phyloP scores from a whole-genome alignment of 306 rosid species.

The Prosopis cineraria region DNA sequence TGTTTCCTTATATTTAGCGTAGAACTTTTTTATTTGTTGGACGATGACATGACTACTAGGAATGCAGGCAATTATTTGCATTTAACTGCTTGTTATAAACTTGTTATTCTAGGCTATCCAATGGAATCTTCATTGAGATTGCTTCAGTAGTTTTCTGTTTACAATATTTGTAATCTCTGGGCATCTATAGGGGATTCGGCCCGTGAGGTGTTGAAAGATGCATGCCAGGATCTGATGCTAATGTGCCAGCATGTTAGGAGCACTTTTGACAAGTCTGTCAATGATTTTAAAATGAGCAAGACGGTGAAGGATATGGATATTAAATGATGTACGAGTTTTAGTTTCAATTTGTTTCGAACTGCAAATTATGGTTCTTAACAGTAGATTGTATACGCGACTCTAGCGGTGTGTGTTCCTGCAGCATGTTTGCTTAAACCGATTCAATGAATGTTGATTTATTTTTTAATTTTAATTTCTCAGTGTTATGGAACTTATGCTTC shows the following conservation, averaged over 20 bases:
- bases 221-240: conserved; percentile 76
- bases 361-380: background rate
- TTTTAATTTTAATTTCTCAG: too few relatives aligned
- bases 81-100: background rate
- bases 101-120: background rate
- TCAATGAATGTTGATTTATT: too few relatives aligned
- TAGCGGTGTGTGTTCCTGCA: background rate
- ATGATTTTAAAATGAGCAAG: conserved; percentile 50
- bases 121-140: background rate
- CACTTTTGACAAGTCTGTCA: conserved; percentile 67
- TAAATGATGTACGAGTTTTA: background rate
- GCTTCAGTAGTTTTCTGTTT: background rate
- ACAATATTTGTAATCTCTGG: background rate
- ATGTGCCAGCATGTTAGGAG: conserved; percentile 72
- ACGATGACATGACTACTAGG: background rate
- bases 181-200: conserved; percentile 70
- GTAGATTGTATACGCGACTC: background rate
- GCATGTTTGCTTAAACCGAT: conserved; percentile 4
- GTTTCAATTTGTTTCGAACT: background rate
- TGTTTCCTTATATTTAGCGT: background rate
- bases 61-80: background rate
- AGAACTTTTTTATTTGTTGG: background rate
- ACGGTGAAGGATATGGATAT: conserved; percentile 40
- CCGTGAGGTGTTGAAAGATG: conserved; percentile 63
- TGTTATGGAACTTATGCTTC: background rate